phyloP scores from a whole-genome alignment of 176 grass and related monocot species.

The Miscanthus lutarioriparius region DNA sequence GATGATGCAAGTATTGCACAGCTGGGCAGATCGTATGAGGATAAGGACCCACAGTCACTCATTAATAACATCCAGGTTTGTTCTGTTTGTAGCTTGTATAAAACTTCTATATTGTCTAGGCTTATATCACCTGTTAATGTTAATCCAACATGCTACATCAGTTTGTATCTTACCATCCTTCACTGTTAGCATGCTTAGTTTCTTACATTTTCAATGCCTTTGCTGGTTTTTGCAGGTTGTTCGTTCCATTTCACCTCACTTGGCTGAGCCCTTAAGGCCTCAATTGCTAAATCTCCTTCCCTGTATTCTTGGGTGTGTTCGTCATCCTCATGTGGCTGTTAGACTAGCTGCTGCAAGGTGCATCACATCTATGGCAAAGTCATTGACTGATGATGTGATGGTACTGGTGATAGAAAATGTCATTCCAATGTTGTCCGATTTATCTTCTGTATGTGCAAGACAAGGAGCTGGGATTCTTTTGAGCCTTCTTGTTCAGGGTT shows the following conservation, averaged over 20 bases:
- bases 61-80: conserved; percentile 99
- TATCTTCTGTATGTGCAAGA: conserved; percentile 84
- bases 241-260: conserved; percentile 71
- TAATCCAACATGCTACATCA: background rate
- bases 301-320: conserved; percentile 73
- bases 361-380: conserved; percentile 95
- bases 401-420: conserved; percentile 82
- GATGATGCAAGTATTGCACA: conserved; percentile 57
- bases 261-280: conserved; percentile 66
- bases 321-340: conserved; percentile 91
- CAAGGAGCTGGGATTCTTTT: conserved; percentile 97
- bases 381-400: conserved; percentile 81
- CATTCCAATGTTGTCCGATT: conserved; percentile 92
- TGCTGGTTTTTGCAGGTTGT: conserved; percentile 61
- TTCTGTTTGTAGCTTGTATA: conserved; percentile 22
- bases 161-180: background rate
- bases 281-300: conserved; percentile 88
- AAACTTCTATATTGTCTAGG: conserved; percentile 7
- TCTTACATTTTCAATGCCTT: conserved; percentile 14
- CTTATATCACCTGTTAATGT: background rate
- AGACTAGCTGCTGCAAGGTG: conserved; percentile 97
- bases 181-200: background rate
- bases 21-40: conserved; percentile 66
- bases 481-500: conserved; percentile 94
- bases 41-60: conserved; percentile 85